Conservation (phyloP, 1,139 yeast species). For the Kurtzmaniella quercitrusa region DNA sequence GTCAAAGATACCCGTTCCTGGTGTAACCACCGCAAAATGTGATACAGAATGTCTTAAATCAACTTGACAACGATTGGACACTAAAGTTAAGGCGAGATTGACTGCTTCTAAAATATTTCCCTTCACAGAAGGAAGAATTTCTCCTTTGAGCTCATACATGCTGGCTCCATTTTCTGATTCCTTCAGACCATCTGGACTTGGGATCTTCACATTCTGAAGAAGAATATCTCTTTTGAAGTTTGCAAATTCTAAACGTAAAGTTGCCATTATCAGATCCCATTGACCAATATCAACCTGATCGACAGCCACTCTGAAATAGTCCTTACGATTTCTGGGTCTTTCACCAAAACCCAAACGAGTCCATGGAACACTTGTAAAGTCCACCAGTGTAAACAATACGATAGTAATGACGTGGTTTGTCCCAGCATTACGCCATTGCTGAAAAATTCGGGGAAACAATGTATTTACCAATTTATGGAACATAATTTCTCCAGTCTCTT, state of each 20-base stretch:
- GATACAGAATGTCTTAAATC: slow-evolving; percentile 84
- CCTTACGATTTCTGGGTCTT: slow-evolving; percentile 62
- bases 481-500: slow-evolving; percentile 91
- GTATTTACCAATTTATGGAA: slow-evolving; percentile 91
- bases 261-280: slow-evolving; percentile 93
- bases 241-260: slow-evolving; percentile 78
- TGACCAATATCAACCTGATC: slow-evolving; percentile 85
- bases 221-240: slow-evolving; percentile 72
- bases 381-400: slow-evolving; percentile 81
- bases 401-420: slow-evolving; percentile 92
- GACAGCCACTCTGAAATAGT: slow-evolving; percentile 89
- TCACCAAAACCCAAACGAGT: slow-evolving; percentile 65
- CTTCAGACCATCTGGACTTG: neutral
- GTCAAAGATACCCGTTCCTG: slow-evolving; percentile 92
- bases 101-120: slow-evolving; percentile 88
- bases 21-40: slow-evolving; percentile 81
- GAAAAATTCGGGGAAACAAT: slow-evolving; percentile 83
- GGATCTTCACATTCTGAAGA: slow-evolving; percentile 28
- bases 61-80: slow-evolving; percentile 77
- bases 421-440: slow-evolving; percentile 79
- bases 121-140: slow-evolving; percentile 78
- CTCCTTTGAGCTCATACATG: slow-evolving; percentile 44
- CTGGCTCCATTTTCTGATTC: slow-evolving; percentile 10
- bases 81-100: slow-evolving; percentile 74
- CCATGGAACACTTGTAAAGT: slow-evolving; percentile 56